Percentiles rank a stretch among this genome's conserved stretches.
Conservation (phyloP, 306 rosid species). For the Pachyrhizus erosus region DNA sequence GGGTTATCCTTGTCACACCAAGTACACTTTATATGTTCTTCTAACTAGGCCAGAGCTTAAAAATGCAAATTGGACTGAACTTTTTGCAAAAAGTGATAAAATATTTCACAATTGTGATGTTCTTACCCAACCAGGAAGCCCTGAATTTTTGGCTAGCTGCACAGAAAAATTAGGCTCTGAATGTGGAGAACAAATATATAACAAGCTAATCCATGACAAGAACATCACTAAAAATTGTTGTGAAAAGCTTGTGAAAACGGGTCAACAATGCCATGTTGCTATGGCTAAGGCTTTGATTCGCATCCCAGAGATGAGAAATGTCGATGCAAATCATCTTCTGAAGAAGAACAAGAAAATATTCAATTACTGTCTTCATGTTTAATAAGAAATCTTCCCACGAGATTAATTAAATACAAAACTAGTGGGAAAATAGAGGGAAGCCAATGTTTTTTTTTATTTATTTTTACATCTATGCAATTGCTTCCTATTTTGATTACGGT, state of each 20-base stretch:
- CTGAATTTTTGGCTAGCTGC: neutral
- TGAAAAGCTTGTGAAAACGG: constrained; percentile 17
- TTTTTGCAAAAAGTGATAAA: neutral
- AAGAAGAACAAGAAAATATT: neutral
- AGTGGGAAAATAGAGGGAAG: neutral
- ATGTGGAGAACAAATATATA: neutral
- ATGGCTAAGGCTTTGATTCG: constrained; percentile 34
- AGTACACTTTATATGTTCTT: neutral
- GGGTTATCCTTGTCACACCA: constrained; percentile 1
- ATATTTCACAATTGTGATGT: constrained; percentile 27
- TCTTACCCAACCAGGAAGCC: neutral
- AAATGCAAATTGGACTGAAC: neutral
- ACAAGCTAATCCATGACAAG: neutral
- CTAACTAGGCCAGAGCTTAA: neutral
- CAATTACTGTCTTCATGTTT: neutral
- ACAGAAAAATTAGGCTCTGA: neutral
- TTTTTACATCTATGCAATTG: too few species aligned
- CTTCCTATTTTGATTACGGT: neutral
- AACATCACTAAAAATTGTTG: neutral
- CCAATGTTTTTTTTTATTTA: too few species aligned
- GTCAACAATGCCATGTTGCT: constrained; percentile 18
- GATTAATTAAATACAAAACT: neutral
- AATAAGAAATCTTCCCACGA: neutral
- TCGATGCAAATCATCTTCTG: neutral
- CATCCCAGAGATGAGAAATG: neutral